Base-by-base conservation (phyloP, 2,329 filamentous ascomycete species). In the Diplocarpon rosae region DNA sequence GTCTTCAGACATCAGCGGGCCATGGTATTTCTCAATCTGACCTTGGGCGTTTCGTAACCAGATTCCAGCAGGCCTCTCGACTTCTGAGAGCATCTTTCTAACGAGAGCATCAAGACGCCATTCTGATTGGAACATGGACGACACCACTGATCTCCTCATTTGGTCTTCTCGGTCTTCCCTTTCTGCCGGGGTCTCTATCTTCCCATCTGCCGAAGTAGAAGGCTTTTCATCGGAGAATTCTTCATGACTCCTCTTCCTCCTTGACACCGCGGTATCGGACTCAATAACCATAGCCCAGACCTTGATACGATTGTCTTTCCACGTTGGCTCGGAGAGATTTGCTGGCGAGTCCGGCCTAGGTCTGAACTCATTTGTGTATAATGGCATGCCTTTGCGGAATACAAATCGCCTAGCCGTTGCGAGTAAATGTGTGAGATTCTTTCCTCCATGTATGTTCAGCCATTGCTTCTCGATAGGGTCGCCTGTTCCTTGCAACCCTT, bases 331-430 rank as follows among this genome's bases (percentile, higher is more conserved):
- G 37, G 57, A 46, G 20, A 59, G 56, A 2, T 52, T 33, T 73
- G 48, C 47, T 17, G 38, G 17, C 14, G 7, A 37, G 12, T 50
- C 46, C 15, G 16, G 41, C 27, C 43, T 50, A 0, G 40, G 24
- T 31, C 43, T 51, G 38, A 85, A 74, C 63, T 98, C 92, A 50
- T 77, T 71, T 1, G 82, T 71, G 28, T 67, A 68, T n/a, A 95
- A 65, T 0, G 83, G 82, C 60, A 94, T 73, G 0, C 85, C 82
- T 55, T 85, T 88, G 31, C 92, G 76, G 56, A 95, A 90, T 39
- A 96, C 78, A 63, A 95, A 95, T 28, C 80, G 71, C 37, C 92
- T 76, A 13, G 83, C 81, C 0, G 88, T 85, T n/a, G 87, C 89
- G 45, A 98, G 64, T 5, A 78, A 72, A 59, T 95, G 83, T 37